Evolutionary conservation across 129 eudicot genomes (phyloP), one percentile per base, ranked within the genome.

Genomic region (Ambrosia trifida): DNA sequence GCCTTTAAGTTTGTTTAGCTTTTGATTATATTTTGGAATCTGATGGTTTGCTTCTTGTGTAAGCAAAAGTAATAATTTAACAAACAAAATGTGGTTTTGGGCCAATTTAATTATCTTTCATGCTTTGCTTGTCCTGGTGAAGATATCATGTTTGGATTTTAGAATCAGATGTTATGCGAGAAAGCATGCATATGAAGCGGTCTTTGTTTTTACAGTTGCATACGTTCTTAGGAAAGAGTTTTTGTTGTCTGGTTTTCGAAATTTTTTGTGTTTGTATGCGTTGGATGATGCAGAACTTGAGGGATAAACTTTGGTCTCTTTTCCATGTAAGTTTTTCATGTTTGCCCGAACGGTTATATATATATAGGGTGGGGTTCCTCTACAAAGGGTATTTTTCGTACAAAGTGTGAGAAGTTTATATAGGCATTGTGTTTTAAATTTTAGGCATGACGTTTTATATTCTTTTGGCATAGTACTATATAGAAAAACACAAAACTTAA

Each of bases 11-110:
- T 30, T 63, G 46, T 13, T 30, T 63, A 77, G 10, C 60, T 71
- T 63, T 64, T 53, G 33, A 78, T 78, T 78, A 36, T 10, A 31
- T 67, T 67, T 78, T 62, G 58, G 81, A 70, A 78, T 78, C 82
- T 63, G 38, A 63, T 63, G 43, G 76, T 53, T 78, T 78, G 61
- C 82, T 78, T 78, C 50, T 78, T 53, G 67, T 63, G 52, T 71
- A 70, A 78, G 77, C 77, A 72, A 78, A 44, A 45, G 10, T 11
- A 68, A 31, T 19, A 62, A 30, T 18, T 63, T 18, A 70, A 78
- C 77, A 62, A 78, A 63, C 65, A 30, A 78, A 64, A 41, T 71
- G 77, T 78, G 59, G 38, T 40, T 69, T 47, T 38, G 66, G 64
- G 66, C 14, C 4, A 13, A 62, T 70, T 49, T 32, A 17, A 3